A percentile compares a stretch with the other conserved stretches of the same genome.
Conservation (phyloP, 225 moss, liverwort and hornwort species). For the Asterella californica region DNA sequence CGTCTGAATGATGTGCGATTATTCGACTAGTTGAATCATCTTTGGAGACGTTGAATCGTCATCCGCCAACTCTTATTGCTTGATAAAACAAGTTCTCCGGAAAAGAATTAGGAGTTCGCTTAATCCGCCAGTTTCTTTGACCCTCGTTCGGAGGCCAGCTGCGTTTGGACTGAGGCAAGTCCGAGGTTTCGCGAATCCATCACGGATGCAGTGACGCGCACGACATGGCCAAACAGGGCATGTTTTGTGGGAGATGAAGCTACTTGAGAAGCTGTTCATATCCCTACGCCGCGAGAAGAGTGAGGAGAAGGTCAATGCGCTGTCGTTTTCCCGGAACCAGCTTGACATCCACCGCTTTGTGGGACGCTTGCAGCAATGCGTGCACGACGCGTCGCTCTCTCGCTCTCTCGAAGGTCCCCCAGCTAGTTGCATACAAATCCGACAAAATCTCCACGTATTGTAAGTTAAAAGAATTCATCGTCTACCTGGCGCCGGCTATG, state of each 20-base stretch:
- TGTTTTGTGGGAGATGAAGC: slow-evolving; percentile 6
- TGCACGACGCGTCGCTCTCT: slow-evolving; percentile 1
- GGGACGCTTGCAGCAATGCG: not conserved
- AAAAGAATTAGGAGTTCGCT: not conserved
- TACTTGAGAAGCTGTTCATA: not conserved
- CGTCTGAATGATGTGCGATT: too few relatives aligned
- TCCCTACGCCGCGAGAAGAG: not conserved
- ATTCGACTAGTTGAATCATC: too few relatives aligned
- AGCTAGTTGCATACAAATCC: not conserved
- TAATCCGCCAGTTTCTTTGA: not conserved
- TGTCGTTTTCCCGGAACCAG: not conserved
- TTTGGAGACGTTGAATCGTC: too few relatives aligned
- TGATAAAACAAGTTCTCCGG: not conserved
- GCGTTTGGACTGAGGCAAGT: not conserved
- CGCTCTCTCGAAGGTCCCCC: not conserved
- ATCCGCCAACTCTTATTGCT: too few relatives aligned
- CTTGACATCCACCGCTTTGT: not conserved
- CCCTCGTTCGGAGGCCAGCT: not conserved
- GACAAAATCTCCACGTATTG: not conserved
- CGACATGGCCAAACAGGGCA: not conserved
- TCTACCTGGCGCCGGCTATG: not conserved
- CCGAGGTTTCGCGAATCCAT: too few relatives aligned
- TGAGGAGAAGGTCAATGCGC: not conserved
- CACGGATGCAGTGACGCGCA: not conserved
- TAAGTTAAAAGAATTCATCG: not conserved